A percentile compares a stretch with the other conserved stretches of the same genome.
phyloP scores from a whole-genome alignment of 2,329 filamentous ascomycete genomes.

The Sarocladium brachiariae region DNA sequence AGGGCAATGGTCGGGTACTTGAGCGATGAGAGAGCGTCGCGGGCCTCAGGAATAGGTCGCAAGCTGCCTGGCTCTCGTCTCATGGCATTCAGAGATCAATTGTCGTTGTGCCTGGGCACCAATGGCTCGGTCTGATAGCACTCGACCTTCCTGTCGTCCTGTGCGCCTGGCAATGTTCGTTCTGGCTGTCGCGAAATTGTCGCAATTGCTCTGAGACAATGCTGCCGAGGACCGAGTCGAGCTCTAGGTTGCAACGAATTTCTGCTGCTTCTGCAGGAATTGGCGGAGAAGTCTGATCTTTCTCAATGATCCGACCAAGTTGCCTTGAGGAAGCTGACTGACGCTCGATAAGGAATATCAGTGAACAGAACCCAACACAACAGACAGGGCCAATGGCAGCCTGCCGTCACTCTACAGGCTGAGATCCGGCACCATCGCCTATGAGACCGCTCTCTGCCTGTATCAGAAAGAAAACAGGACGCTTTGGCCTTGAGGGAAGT shows the following conservation, averaged over 20 bases:
- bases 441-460: neutral
- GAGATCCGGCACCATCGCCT: neutral
- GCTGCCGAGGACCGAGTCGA: neutral
- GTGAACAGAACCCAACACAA: too few species aligned
- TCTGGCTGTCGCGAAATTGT: too few species aligned
- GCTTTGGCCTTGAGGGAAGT: too few species aligned
- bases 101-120: neutral
- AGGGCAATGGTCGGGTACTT: too few species aligned
- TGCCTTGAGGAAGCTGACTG: too few species aligned
- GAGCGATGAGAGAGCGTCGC: too few species aligned
- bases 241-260: neutral
- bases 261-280: neutral
- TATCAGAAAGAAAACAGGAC: too few species aligned
- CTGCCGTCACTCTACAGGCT: neutral
- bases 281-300: too few species aligned
- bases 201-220: neutral
- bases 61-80: neutral
- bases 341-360: too few species aligned
- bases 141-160: neutral
- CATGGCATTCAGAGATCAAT: neutral
- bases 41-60: slow-evolving; percentile 12
- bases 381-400: slow-evolving; percentile 7
- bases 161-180: too few species aligned
- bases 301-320: too few species aligned
- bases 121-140: neutral